Evolutionary conservation across 192 early-diverging fungal genomes (phyloP), one percentile per base, ranked within the genome.

Genomic region (Rhizophagus clarus): DNA sequence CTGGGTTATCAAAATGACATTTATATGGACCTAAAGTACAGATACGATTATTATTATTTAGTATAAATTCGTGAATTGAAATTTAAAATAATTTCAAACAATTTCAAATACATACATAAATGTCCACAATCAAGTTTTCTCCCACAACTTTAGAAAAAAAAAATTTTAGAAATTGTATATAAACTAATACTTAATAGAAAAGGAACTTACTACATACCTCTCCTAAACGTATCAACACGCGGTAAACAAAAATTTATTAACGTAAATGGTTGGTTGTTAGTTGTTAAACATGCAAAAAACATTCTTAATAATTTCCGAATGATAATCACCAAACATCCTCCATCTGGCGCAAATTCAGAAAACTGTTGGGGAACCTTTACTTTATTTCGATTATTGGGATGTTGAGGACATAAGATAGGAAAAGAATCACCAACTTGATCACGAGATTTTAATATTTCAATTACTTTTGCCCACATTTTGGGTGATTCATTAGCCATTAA

Each of bases 41-140:
- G 15, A 22, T 56, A 6, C 15, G 15, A 56, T 56, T 22, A 56
- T 3, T 56, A 56, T 56, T 17, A n/a, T n/a, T n/a, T n/a, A 56
- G 1, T 2, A 17, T 51, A 3, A 56, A 45, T 12, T 11, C 42
- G 10, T 45, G 42, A 12, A 45, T 45, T 45, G 51, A 20, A 56
- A 51, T 4, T 49, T 49, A 49, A n/a, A n/a, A 14, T 11, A 17
- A 14, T 17, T 6, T 56, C 5, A 51, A 6, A 22, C 15, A 22
- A 20, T 22, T 17, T 20, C 3, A 20, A 56, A 56, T 56, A 56
- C 51, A 56, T 82, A 84, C 90, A 91, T 15, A 76, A 34, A 61
- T 91, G 90, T 28, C 90, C 90, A 80, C 90, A 91, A 0, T 63
- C 32, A 67, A 91, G 78, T 45, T 51, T 79, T 22, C 61, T 24